phyloP scores from a whole-genome alignment of 2,329 filamentous ascomycete species.

The Chrysoporthe cubensis region DNA sequence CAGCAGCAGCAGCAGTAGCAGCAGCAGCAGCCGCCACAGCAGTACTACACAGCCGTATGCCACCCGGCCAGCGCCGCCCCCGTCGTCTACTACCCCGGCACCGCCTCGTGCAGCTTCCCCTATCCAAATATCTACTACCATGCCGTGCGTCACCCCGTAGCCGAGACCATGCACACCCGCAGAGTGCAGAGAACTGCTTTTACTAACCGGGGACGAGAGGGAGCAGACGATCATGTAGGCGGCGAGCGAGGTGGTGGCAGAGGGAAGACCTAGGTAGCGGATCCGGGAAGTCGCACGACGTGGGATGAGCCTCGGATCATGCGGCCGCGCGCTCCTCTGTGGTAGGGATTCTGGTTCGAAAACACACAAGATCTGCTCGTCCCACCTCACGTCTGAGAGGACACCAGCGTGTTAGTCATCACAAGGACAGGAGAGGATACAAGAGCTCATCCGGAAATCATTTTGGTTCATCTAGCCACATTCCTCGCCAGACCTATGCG shows the following conservation, averaged over 20 bases:
- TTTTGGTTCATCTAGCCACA: too few species aligned
- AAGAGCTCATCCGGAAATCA: neutral
- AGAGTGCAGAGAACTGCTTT: too few species aligned
- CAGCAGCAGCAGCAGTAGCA: neutral
- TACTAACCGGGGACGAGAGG: neutral
- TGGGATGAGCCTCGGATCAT: too few species aligned
- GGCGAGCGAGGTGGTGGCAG: too few species aligned
- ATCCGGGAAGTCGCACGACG: neutral
- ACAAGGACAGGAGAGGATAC: too few species aligned
- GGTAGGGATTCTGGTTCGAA: neutral
- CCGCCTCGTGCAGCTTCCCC: neutral
- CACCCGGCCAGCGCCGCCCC: neutral
- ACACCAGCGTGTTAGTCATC: too few species aligned
- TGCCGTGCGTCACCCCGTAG: neutral
- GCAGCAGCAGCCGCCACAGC: neutral
- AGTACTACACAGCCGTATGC: neutral
- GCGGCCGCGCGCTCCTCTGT: neutral
- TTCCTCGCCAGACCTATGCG: too few species aligned
- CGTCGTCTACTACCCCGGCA: neutral
- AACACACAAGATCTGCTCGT: neutral
- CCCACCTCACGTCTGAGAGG: too few species aligned
- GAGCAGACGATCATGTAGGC: conserved; percentile 6
- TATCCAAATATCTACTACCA: conserved; percentile 18
- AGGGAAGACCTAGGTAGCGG: neutral
- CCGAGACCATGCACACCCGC: neutral